These are phyloP conservation scores for Piedraia hortae DNA, from an alignment of 2,329 filamentous ascomycete species.

Conservation along the genomic window DNA sequence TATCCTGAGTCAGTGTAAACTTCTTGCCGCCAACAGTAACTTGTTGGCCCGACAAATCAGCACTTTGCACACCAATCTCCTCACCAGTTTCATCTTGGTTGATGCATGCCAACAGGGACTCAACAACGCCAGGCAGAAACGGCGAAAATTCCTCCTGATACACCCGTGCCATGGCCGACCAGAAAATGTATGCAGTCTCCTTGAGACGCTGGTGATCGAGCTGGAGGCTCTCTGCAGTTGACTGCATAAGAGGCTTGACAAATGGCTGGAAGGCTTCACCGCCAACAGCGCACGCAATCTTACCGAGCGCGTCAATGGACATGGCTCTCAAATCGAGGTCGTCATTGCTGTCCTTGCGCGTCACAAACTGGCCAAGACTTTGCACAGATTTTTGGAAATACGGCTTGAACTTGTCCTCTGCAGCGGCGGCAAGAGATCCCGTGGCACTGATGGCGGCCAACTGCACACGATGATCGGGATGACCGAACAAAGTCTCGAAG, in stretches of 20 bases:
- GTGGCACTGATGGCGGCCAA: constrained; percentile 67
- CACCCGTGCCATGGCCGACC: constrained; percentile 82
- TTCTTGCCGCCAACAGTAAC: constrained; percentile 61
- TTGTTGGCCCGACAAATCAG: constrained; percentile 47
- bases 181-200: constrained; percentile 92
- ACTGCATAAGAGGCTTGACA: constrained; percentile 67
- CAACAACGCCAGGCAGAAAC: constrained; percentile 51
- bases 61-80: constrained; percentile 45
- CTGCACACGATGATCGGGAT: constrained; percentile 74
- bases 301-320: constrained; percentile 77
- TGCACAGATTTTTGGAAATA: constrained; percentile 83
- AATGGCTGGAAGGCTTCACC: constrained; percentile 69
- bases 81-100: constrained; percentile 69
- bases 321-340: constrained; percentile 73
- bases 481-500: constrained; percentile 56
- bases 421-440: constrained; percentile 67
- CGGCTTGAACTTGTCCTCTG: constrained; percentile 60
- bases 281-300: constrained; percentile 73
- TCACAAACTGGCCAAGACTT: constrained; percentile 57
- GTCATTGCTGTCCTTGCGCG: constrained; percentile 67
- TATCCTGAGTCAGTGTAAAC: constrained; percentile 44
- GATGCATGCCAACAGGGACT: constrained; percentile 58
- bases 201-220: constrained; percentile 74
- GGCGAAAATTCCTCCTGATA: constrained; percentile 63
- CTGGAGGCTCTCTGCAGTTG: constrained; percentile 69